These are phyloP conservation scores for Cladorrhinum samala DNA, from an alignment of 495 filamentous ascomycete species.

Conservation along the genomic window DNA sequence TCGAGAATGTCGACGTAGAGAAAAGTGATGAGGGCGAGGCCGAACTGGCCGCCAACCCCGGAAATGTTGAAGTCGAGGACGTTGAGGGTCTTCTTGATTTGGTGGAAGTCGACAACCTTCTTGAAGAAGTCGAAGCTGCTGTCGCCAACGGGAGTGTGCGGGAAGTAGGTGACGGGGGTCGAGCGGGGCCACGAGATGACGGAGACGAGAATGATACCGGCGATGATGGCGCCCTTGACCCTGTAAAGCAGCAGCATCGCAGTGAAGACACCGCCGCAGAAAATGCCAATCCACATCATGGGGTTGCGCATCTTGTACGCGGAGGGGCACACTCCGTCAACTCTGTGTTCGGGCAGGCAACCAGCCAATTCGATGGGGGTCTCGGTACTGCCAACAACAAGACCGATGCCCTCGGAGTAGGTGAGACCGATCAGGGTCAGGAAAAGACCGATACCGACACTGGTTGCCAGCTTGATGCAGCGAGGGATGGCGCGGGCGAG, in stretches of 20 bases:
- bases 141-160: constrained; percentile 58
- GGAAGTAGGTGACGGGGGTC: constrained; percentile 71
- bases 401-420: constrained; percentile 72
- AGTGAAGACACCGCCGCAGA: constrained; percentile 73
- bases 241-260: constrained; percentile 73
- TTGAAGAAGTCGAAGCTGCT: constrained; percentile 75
- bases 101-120: constrained; percentile 72
- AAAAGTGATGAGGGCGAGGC: constrained; percentile 73
- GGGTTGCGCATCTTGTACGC: constrained; percentile 65
- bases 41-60: constrained; percentile 60
- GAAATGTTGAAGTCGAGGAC: constrained; percentile 65
- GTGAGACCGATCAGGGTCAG: constrained; percentile 74
- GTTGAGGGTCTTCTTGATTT: constrained; percentile 56
- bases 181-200: constrained; percentile 77
- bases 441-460: constrained; percentile 75
- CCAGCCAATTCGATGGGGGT: constrained; percentile 67
- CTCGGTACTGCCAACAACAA: constrained; percentile 51
- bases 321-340: constrained; percentile 44
- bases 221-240: constrained; percentile 75
- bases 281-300: constrained; percentile 78
- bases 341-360: constrained; percentile 39
- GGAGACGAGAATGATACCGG: constrained; percentile 71
- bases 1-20: constrained; percentile 81
- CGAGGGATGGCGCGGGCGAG: constrained; percentile 68
- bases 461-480: constrained; percentile 78